These are phyloP conservation scores for Cladochytrium replicatum DNA, from an alignment of 192 early-diverging fungal species.

Conservation along the genomic window DNA sequence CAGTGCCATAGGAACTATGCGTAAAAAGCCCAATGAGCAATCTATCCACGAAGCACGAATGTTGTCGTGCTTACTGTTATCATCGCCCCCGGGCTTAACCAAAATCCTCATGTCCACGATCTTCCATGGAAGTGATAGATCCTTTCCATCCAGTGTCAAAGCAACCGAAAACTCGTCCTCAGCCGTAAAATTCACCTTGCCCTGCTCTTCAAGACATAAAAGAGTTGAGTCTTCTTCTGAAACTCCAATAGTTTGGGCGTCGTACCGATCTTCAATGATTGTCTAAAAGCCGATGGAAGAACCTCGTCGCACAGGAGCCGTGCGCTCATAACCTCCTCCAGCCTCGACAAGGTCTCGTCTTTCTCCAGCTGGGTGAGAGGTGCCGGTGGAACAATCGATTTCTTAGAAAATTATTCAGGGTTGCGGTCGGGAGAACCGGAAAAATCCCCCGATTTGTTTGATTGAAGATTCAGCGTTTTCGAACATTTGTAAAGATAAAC, in stretches of 20 bases:
- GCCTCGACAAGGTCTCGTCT: slow-evolving; percentile 42
- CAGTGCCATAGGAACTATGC: slow-evolving; percentile 28
- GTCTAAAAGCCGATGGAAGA: slow-evolving; percentile 37
- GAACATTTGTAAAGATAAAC: background rate
- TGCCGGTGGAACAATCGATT: slow-evolving; percentile 37
- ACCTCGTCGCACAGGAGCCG: slow-evolving; percentile 64
- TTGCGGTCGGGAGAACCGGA: no score
- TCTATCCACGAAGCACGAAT: no score
- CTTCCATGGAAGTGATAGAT: slow-evolving; percentile 51
- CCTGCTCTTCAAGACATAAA: slow-evolving; percentile 40
- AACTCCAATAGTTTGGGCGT: background rate
- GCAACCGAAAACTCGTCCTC: slow-evolving; percentile 54
- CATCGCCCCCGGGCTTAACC: slow-evolving; percentile 37
- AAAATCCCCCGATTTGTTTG: no score
- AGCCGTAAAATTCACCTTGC: slow-evolving; percentile 63
- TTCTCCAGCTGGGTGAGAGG: slow-evolving; percentile 49
- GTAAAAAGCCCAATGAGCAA: slow-evolving; percentile 16
- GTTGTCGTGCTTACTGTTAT: slow-evolving; percentile 19
- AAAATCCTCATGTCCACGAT: slow-evolving; percentile 59
- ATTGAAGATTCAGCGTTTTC: no score
- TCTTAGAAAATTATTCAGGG: slow-evolving; percentile 16
- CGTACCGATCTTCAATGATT: slow-evolving; percentile 18
- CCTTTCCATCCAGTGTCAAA: slow-evolving; percentile 56
- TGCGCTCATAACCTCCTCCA: slow-evolving; percentile 62
- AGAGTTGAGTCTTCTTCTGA: no score